Percentiles rank a stretch among this genome's conserved stretches.
phyloP scores from a whole-genome alignment of 768 basidiomycete genomes.

The Podaxis sp. region DNA sequence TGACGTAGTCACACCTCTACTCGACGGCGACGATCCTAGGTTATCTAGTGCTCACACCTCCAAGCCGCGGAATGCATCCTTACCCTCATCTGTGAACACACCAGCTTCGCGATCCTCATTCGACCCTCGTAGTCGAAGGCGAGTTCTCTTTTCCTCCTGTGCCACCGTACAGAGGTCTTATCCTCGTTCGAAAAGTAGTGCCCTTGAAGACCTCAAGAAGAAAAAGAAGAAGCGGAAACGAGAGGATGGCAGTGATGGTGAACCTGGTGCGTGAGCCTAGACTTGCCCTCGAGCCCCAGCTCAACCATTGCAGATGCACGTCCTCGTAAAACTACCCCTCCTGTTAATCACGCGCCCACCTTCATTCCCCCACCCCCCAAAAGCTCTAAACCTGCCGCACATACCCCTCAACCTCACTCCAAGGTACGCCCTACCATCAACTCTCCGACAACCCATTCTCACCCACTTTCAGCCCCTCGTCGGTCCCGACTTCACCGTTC shows the following conservation, averaged over 20 bases:
- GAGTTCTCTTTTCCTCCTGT: slow-evolving; percentile 24
- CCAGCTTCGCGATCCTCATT: slow-evolving; percentile 53
- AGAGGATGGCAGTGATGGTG: slow-evolving; percentile 69
- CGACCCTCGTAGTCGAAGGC: slow-evolving; percentile 61
- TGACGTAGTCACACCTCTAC: slow-evolving; percentile 37
- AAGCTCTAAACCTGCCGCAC: slow-evolving; percentile 49
- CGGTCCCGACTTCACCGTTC: slow-evolving; percentile 64
- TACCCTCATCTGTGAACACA: slow-evolving; percentile 41
- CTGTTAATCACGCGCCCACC: slow-evolving; percentile 34
- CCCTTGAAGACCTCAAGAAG: slow-evolving; percentile 59
- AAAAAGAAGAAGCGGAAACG: slow-evolving; percentile 88
- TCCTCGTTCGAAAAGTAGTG: slow-evolving; percentile 17
- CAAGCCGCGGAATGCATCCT: slow-evolving; percentile 48
- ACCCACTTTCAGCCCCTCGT: slow-evolving; percentile 21
- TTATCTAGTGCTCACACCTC: slow-evolving; percentile 27
- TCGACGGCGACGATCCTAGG: slow-evolving; percentile 49
- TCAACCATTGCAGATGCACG: slow-evolving; percentile 41
- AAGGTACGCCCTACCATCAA: slow-evolving; percentile 43
- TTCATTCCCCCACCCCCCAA: slow-evolving; percentile 45
- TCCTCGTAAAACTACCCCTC: slow-evolving; percentile 60
- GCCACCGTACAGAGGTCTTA: slow-evolving; percentile 8
- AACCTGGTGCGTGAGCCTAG: slow-evolving; percentile 44
- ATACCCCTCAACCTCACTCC: slow-evolving; percentile 37
- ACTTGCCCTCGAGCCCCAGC: slow-evolving; percentile 5
- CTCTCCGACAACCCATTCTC: slow-evolving; percentile 9